Evolutionary conservation across 2,329 filamentous ascomycete genomes (phyloP).

Genomic region (Alternaria metachromatica): DNA sequence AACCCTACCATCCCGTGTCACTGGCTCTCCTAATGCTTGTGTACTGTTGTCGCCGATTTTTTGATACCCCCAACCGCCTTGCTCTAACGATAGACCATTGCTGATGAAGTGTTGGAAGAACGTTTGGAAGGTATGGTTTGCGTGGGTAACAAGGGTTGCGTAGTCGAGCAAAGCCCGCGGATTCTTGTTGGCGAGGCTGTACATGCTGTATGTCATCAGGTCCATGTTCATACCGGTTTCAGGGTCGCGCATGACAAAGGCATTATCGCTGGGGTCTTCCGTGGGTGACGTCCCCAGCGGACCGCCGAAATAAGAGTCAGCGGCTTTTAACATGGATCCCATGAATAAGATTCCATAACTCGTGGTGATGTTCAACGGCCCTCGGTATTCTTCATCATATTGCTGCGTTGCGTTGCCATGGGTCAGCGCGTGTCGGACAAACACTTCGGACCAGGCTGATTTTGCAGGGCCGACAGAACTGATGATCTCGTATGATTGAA

Average conservation of each 20-base stretch:
- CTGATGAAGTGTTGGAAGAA: conserved; percentile 29
- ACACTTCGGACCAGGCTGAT: conserved; percentile 1
- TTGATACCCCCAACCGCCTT: conserved; percentile 34
- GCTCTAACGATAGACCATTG: conserved; percentile 10
- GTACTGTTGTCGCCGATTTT: conserved; percentile 24
- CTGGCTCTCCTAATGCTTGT: background rate
- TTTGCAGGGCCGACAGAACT: background rate
- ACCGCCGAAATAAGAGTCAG: background rate
- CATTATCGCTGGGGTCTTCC: background rate
- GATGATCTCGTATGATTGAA: conserved; percentile 14
- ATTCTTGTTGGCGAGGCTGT: conserved; percentile 26
- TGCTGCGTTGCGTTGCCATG: background rate
- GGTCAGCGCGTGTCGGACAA: conserved; percentile 4
- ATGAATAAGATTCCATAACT: conserved; percentile 19
- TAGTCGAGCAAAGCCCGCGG: conserved; percentile 22
- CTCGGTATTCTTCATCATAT: conserved; percentile 1
- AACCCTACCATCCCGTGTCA: conserved; percentile 8
- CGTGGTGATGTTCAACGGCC: conserved; percentile 13
- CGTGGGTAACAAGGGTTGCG: conserved; percentile 8
- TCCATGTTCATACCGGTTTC: conserved; percentile 36
- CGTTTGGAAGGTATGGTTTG: conserved; percentile 30
- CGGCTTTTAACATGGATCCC: conserved; percentile 15
- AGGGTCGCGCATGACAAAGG: conserved; percentile 33
- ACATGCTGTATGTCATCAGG: conserved; percentile 42
- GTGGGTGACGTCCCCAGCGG: no score